phyloP scores from a whole-genome alignment of 352 stramenopile species.

The Paralagenidium karlingii region DNA sequence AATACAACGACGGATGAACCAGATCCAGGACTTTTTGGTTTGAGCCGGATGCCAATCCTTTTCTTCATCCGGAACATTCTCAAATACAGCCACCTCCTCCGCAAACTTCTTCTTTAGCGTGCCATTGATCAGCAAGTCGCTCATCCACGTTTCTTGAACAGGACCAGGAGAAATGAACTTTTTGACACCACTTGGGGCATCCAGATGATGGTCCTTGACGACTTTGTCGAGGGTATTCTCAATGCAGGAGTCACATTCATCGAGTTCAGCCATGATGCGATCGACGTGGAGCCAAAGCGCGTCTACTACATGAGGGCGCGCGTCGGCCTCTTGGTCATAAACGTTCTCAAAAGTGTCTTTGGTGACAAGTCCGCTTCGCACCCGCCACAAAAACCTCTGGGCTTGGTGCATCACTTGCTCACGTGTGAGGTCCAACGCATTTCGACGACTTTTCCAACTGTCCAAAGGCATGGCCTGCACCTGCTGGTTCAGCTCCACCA shows the following conservation, averaged over 20 bases:
- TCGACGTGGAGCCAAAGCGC: constrained; percentile 9
- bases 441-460: too few species aligned
- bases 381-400: constrained; percentile 2
- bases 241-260: constrained; percentile 7
- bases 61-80: constrained; percentile 18
- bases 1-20: constrained; percentile 51
- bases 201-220: constrained; percentile 4
- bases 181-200: background rate
- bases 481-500: constrained; percentile 2
- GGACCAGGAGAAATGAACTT: constrained; percentile 13
- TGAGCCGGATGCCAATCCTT: constrained; percentile 46
- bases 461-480: background rate
- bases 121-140: constrained; percentile 12
- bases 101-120: constrained; percentile 15
- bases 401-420: constrained; percentile 1
- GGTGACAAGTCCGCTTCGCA: constrained; percentile 6
- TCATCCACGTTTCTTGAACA: constrained; percentile 21
- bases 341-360: constrained; percentile 6
- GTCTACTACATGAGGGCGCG: constrained; percentile 1
- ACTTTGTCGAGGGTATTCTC: constrained; percentile 3
- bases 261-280: constrained; percentile 4
- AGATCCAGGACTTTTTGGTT: constrained; percentile 36
- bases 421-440: too few species aligned
- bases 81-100: constrained; percentile 10
- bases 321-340: too few species aligned